phyloP scores from a whole-genome alignment of 768 basidiomycete species.

The Kwoniella sp. region DNA sequence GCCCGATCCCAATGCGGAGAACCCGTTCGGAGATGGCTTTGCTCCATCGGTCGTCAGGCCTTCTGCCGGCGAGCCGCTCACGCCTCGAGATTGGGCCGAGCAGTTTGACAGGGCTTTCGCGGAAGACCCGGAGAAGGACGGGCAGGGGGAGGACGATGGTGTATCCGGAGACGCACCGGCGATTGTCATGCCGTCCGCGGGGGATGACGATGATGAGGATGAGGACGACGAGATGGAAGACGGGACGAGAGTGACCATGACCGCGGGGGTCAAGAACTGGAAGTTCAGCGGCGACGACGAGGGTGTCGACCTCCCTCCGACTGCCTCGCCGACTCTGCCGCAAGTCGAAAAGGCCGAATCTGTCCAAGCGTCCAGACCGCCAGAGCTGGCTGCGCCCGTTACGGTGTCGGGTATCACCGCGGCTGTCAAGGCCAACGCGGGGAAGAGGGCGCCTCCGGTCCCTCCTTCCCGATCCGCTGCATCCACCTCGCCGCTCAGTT shows the following conservation, averaged over 20 bases:
- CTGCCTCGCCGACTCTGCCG: conserved; percentile 20
- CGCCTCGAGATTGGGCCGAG: conserved; percentile 47
- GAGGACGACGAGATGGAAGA: conserved; percentile 1
- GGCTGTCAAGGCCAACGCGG: not conserved
- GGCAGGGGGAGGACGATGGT: conserved; percentile 14
- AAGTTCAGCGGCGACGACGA: conserved; percentile 27
- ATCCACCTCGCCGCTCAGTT: not conserved
- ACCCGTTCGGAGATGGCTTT: conserved; percentile 48
- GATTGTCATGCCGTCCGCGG: conserved; percentile 9
- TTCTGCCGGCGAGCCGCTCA: conserved; percentile 34
- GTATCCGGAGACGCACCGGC: conserved; percentile 21
- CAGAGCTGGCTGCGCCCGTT: not conserved
- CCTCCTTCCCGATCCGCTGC: not conserved
- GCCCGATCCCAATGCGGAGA: conserved; percentile 17
- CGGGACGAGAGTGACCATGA: conserved; percentile 4
- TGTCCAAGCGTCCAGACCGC: not conserved
- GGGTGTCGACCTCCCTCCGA: conserved; percentile 24
- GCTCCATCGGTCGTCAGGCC: conserved; percentile 25
- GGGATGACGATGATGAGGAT: conserved; percentile 11
- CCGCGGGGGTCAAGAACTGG: conserved; percentile 23
- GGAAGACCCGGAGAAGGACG: conserved; percentile 25
- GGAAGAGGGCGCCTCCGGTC: not conserved
- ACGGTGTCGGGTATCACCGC: not conserved
- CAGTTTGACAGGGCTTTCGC: conserved; percentile 41
- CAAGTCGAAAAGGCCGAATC: not conserved